Percentiles rank a stretch among this genome's conserved stretches.
phyloP scores from a whole-genome alignment of 106 monocot genomes.

The Gastrodia elata region DNA sequence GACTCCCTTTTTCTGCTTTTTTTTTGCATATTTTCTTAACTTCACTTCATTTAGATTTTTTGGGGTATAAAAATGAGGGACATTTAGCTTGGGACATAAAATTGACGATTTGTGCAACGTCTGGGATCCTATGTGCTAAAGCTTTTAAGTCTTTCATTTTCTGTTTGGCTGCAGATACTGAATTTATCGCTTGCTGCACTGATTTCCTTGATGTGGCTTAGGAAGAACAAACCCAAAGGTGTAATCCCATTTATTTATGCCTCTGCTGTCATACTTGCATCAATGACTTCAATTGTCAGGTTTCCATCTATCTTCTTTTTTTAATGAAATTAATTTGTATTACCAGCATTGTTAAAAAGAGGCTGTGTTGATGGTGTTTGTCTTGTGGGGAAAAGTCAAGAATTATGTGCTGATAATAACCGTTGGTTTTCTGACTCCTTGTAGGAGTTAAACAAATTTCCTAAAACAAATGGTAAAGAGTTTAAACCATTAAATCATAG shows the following conservation, averaged over 20 bases:
- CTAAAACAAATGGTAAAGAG: too few relatives aligned
- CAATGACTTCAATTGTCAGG: constrained; percentile 94
- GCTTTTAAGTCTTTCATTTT: neutral
- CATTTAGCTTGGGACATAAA: too few relatives aligned
- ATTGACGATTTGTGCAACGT: neutral
- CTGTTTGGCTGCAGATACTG: constrained; percentile 56
- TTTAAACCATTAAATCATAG: too few relatives aligned
- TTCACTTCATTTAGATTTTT: too few relatives aligned
- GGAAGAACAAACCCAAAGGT: constrained; percentile 90
- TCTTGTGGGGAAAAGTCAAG: neutral
- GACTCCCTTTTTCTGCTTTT: too few relatives aligned
- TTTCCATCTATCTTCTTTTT: constrained; percentile 16
- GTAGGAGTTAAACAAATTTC: too few relatives aligned
- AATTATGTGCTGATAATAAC: too few relatives aligned
- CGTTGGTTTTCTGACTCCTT: too few relatives aligned
- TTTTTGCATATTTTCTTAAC: too few relatives aligned
- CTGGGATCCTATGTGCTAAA: neutral
- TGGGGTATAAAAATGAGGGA: too few relatives aligned
- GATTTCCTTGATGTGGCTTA: constrained; percentile 95
- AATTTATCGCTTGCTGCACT: constrained; percentile 85
- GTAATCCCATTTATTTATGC: constrained; percentile 83
- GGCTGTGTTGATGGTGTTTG: neutral
- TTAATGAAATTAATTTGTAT: neutral
- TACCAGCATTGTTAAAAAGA: neutral
- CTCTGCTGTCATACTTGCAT: constrained; percentile 71